Evolutionary conservation across 148 eudicot genomes (phyloP).

Genomic region (Arbutus unedo): DNA sequence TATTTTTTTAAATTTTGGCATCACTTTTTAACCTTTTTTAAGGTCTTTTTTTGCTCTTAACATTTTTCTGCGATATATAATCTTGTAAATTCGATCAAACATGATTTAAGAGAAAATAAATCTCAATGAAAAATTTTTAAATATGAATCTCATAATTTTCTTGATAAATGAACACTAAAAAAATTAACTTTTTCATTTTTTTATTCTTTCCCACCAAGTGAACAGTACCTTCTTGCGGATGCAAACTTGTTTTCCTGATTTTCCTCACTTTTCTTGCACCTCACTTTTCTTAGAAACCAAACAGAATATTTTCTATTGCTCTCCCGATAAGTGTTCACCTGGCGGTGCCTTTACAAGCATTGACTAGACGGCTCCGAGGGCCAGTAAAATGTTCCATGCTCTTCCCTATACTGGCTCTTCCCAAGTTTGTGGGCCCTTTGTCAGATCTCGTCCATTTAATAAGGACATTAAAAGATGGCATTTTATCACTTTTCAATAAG

Average conservation of each 20-base stretch:
- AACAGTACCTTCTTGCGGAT: neutral
- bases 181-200: too few species aligned
- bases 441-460: neutral
- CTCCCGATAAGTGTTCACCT: neutral
- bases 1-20: too few species aligned
- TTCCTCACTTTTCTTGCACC: neutral
- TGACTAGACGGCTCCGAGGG: neutral
- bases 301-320: neutral
- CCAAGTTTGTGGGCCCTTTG: neutral
- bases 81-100: too few species aligned
- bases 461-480: neutral
- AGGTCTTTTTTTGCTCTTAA: too few species aligned
- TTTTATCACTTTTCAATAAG: neutral
- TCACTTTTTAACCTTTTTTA: too few species aligned
- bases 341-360: neutral
- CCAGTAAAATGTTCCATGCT: conserved; percentile 2
- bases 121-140: too few species aligned
- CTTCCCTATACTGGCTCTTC: neutral
- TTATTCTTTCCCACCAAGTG: too few species aligned
- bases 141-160: too few species aligned
- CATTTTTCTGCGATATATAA: too few species aligned
- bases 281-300: conserved; percentile 2
- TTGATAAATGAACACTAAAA: too few species aligned
- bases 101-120: too few species aligned
- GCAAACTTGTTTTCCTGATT: neutral